Evolutionary conservation across 345 rosid genomes (phyloP), one percentile per base, ranked within the genome.

Genomic region (Acer yangbiense): DNA sequence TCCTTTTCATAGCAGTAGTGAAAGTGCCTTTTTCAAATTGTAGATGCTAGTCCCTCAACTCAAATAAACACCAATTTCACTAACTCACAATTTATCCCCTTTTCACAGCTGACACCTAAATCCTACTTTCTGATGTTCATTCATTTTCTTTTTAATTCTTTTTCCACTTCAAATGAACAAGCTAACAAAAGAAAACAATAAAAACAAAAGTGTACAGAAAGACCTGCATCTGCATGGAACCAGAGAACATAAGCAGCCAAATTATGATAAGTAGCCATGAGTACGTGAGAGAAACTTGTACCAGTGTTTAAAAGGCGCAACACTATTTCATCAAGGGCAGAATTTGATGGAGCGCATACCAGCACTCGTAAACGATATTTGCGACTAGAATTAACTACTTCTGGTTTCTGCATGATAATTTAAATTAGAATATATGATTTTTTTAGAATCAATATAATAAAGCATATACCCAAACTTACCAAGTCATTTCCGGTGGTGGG

Each of bases 281-380:
- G 16, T 43, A 39, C 68, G 32, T 7, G 64, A 58, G 68, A 76
- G 77, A 73, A 76, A 73, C 52, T 76, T 71, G 79, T 87, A 94
- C 99, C 98, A 23, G 89, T 77, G 78, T 83, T 88, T 61, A 96
- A 81, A 86, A 96, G 91, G 79, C 97, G 95, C 79, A 89, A 75
- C 68, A 96, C 93, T 80, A 94, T 96, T 89, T 96, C 99, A 87
- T 96, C 98, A 80, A 96, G 93, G 20, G 98, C 99, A 57, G 99
- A 96, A 86, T 96, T 96, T 77, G 99, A 96, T 76, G 97, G 98
- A 72, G 99, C 98, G 84, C 97, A 96, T 64, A 96, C 97, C 75
- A 96, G 89, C 81, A 94, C 93, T 66, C 98, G 90, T 39, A 88
- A 81, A 76, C 91, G 90, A 80, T 89, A 90, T 81, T 85, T 91